Evolutionary conservation across 176 grass and related monocot genomes (phyloP), one percentile per base, ranked within the genome.

Genomic region (Eleusine indica): DNA sequence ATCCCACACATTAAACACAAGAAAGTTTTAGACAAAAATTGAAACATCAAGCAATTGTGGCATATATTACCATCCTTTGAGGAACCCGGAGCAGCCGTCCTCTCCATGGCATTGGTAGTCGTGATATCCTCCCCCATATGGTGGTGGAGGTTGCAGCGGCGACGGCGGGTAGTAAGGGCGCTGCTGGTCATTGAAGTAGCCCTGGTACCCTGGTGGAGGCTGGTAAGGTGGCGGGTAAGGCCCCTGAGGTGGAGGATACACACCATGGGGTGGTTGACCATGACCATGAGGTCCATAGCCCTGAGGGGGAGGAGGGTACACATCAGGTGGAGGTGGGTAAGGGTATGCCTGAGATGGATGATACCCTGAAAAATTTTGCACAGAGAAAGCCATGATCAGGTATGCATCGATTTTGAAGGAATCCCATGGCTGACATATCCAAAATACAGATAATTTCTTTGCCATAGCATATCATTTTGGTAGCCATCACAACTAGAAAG

Each of bases 51-150:
- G 1, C 9, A 65, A 51, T 18, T 83, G 29, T 9, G 28, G 14
- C 47, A 41, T 7, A 21, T 67, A 13, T 88, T 80, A 84, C 87
- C 76, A 88, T 84, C 87, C 87, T 80, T 84, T 79, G 39, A 88
- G 69, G 60, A 88, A 88, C 18, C 87, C 81, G n/a, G 15, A 8
- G 42, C 42, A 79, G 61, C 25, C 22, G 25, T 48, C 47, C 0
- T 73, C 6, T 56, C 22, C 74, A 32, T 63, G 54, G 16, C 42
- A 35, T 4, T 71, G 73, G 2, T 62, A 41, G 16, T 69, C 29
- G 8, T 64, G 6, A 1, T 68, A 40, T 21, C 19, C 64, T 21
- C 19, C 64, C 9, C 43, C 62, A 18, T 60, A 78, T 15, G 60
- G 21, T 4, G 61, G 75, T 1, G 74, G 54, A 2, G 72, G 79